Evolutionary conservation across 129 eudicot species (phyloP), one percentile per base, ranked within the genome.

Genomic region (Apium graveolens): DNA sequence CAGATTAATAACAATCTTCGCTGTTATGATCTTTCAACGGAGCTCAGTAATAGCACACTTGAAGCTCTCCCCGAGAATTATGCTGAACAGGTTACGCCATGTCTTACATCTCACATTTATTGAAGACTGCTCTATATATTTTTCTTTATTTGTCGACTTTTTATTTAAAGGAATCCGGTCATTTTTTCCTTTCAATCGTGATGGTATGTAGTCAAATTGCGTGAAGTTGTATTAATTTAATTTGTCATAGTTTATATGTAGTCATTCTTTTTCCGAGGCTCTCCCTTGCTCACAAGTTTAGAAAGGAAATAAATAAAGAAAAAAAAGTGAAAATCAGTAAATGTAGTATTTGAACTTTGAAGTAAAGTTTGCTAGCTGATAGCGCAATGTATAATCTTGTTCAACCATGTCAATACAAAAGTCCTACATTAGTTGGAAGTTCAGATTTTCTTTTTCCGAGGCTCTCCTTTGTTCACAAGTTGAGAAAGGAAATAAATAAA

Each of bases 1-100:
- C 92, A 95, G 98, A 86, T 95, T 42, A 95, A 95, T 74, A 95
- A 95, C 82, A 95, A 95, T 78, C 84, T 95, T 76, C 96, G 96
- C 73, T 92, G 99, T 77, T 92, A 95, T 89, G 99, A 95, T 83
- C 99, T 91, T 75, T 92, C 99, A 42, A 86, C 90, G 97, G 99
- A 95, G 89, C 85, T 95, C 43, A 93, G 91, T 83, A 90, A 91
- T 39, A 95, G 97, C 86, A 92, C 96, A 24, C 79, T 89, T 75
- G 99, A 95, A 92, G 91, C 99, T 81, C 97, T 95, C 76, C 86
- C 97, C 13, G 89, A 78, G 78, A 91, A 86, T 82, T 92, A 95
- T 83, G 96, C 97, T 4, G 99, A 95, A 65, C 99, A 95, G 99
- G 99, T 92, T 20, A 63, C 73, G 44, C 31, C 35, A 13, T 70